Evolutionary conservation across 768 basidiomycete genomes (phyloP), one percentile per base, ranked within the genome.

Genomic region (Lentinula lateritia): DNA sequence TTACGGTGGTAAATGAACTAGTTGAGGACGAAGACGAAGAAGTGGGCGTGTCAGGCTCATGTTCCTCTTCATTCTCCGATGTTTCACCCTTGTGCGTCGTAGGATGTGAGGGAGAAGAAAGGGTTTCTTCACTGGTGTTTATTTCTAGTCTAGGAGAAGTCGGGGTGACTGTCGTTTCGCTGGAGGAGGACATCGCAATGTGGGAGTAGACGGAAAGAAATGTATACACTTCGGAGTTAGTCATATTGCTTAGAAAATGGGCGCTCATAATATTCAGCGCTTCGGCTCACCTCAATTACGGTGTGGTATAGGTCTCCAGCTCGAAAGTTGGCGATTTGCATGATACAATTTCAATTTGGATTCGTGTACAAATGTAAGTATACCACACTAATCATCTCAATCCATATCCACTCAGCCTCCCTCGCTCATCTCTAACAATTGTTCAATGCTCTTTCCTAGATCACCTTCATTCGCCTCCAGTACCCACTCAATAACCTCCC

Each of bases 401-500:
- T 28, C 28, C 28, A 4, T 28, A 46, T 46, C 20, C 45, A 20
- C 16, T 52, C 6, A 50, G 7, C 10, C 52, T 36, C 67, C 66
- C 0, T 66, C 66, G 63, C 77, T 79, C 80, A 93, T 91, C 75
- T 94, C 92, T 69, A 94, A 74, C 63, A 94, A 70, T 53, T 80
- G 84, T 69, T 96, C 95, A 66, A 96, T 95, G 69, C 92, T 95
- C 80, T 83, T 85, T 45, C 93, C 94, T 61, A 97, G 70, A 75
- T 97, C 93, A 18, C 92, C 91, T 7, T 83, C 84, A 67, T 93
- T 93, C 50, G 92, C 93, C 70, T 96, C 94, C 61, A 96, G 75
- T 39, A 98, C 93, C 84, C 85, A 89, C 62, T 94, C 91, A 45
- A 93, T 82, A 36, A 97, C 85, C 72, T 95, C 95, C 50, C 72